These are phyloP conservation scores for Chlorella sp. DNA, from an alignment of 139 green algal species.

Conservation along the genomic window DNA sequence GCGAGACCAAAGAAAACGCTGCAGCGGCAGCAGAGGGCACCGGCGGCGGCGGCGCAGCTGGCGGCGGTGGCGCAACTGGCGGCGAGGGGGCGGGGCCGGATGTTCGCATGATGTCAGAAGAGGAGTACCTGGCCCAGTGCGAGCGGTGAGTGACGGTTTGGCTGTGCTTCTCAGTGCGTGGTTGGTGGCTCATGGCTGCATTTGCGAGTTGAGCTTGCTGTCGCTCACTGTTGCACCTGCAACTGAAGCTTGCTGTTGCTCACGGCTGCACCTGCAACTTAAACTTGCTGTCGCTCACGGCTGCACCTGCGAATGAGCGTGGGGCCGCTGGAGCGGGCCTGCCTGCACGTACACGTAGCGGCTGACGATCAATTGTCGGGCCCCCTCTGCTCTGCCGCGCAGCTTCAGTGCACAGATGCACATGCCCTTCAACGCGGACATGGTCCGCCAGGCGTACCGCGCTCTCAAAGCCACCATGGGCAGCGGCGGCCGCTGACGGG, in stretches of 20 bases:
- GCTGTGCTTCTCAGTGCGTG: too few relatives aligned
- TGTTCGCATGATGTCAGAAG: slow-evolving; percentile 25
- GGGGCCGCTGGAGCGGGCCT: too few relatives aligned
- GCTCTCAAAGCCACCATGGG: neutral
- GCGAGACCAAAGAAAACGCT: neutral
- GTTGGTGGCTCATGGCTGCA: too few relatives aligned
- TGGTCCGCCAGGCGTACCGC: slow-evolving; percentile 36
- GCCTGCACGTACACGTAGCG: too few relatives aligned
- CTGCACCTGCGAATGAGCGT: too few relatives aligned
- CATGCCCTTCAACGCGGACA: slow-evolving; percentile 41
- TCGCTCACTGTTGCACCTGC: too few relatives aligned
- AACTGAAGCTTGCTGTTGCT: too few relatives aligned
- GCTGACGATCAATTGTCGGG: neutral
- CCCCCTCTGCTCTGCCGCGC: neutral
- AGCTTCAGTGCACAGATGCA: slow-evolving; percentile 24
- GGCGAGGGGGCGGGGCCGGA: neutral
- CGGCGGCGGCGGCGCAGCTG: neutral
- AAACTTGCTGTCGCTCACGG: too few relatives aligned
- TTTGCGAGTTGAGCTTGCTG: too few relatives aligned
- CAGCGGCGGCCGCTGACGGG: neutral
- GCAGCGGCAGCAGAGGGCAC: neutral
- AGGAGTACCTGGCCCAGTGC: slow-evolving; percentile 39
- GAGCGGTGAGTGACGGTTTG: neutral
- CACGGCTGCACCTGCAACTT: too few relatives aligned
- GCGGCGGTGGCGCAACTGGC: neutral